phyloP scores from a whole-genome alignment of 176 grass and related monocot species.

The Zea luxurians region DNA sequence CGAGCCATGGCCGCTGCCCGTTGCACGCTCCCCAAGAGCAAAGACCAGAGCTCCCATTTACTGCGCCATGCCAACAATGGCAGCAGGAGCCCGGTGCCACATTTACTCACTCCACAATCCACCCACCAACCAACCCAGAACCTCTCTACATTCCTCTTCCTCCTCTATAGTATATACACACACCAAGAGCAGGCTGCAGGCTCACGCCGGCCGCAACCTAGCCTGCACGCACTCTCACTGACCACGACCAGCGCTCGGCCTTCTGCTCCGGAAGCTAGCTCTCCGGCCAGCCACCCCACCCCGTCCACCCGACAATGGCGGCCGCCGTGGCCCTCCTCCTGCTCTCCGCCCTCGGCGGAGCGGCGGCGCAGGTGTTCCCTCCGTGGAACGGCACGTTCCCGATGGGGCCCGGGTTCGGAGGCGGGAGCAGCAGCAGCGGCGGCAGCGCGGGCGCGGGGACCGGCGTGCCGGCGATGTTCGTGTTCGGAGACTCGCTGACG shows the following conservation, averaged over 20 bases:
- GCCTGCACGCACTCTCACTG: conserved; percentile 7
- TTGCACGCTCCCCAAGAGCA: conserved; percentile 9
- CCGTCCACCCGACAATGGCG: neutral
- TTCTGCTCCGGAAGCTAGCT: neutral
- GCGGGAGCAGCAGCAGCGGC: conserved; percentile 7
- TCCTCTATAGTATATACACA: conserved; percentile 34
- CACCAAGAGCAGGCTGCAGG: neutral
- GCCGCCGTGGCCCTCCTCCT: conserved; percentile 1
- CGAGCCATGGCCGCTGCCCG: conserved; percentile 10
- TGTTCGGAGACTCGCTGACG: conserved; percentile 92
- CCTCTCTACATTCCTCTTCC: neutral
- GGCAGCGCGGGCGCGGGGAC: neutral
- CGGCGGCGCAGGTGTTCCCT: conserved; percentile 37
- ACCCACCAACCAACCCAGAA: conserved; percentile 26
- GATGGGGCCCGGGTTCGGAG: conserved; percentile 35
- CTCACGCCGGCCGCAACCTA: no score
- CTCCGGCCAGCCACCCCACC: neutral
- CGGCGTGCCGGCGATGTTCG: conserved; percentile 82
- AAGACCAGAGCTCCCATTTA: conserved; percentile 37
- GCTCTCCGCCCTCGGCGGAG: conserved; percentile 5
- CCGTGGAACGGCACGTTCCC: conserved; percentile 58
- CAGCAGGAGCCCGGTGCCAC: conserved; percentile 24
- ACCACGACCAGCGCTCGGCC: neutral
- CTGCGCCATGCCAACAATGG: conserved; percentile 32
- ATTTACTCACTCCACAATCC: conserved; percentile 28